phyloP scores from a whole-genome alignment of 1,284 basidiomycete species.

The Cutaneotrichosporon sp. region DNA sequence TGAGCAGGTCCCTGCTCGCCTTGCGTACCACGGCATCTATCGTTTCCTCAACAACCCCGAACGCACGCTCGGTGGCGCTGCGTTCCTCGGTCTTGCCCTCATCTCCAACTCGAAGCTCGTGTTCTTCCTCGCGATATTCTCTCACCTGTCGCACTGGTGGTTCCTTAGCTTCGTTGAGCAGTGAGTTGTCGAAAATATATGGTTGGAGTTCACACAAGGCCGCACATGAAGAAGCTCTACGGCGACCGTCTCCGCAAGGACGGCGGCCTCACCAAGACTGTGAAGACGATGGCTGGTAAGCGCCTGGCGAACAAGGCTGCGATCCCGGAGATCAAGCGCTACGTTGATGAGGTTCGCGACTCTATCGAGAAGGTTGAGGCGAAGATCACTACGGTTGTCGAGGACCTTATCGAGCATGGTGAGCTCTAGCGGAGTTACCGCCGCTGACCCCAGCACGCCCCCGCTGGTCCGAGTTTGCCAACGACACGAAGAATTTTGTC shows the following conservation, averaged over 20 bases:
- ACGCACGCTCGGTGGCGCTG: constrained; percentile 83
- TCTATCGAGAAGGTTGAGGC: constrained; percentile 93
- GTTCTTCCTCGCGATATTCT: constrained; percentile 75
- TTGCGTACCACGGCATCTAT: constrained; percentile 96
- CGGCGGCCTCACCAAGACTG: constrained; percentile 93
- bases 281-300: constrained; percentile 80
- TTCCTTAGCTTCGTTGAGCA: constrained; percentile 84
- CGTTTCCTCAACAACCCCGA: constrained; percentile 97
- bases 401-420: constrained; percentile 90
- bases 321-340: constrained; percentile 70
- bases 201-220: constrained; percentile 57
- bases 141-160: constrained; percentile 85
- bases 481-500: constrained; percentile 88
- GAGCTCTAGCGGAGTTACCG: constrained; percentile 39
- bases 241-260: constrained; percentile 89
- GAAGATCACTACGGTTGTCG: constrained; percentile 83
- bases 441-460: constrained; percentile 56
- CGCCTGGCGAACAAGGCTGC: constrained; percentile 61
- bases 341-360: constrained; percentile 84
- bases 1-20: constrained; percentile 77
- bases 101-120: constrained; percentile 88
- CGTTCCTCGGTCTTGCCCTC: constrained; percentile 88
- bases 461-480: constrained; percentile 73
- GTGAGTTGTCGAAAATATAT: constrained; percentile 57
- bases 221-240: constrained; percentile 95